phyloP scores from a whole-genome alignment of 1,139 yeast genomes.

The Geotrichum australiense region DNA sequence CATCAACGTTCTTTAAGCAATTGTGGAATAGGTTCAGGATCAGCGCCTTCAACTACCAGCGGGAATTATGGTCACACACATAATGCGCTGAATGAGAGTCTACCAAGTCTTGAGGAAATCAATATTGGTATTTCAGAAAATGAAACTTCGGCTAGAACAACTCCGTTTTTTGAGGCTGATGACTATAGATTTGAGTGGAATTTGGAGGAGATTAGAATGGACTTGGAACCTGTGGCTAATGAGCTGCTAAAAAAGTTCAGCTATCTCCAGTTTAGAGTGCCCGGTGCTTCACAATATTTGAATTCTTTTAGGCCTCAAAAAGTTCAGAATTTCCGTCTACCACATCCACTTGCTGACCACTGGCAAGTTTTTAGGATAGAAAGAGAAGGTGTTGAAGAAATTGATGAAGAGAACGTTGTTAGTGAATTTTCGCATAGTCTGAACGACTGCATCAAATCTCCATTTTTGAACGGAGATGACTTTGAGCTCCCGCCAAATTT shows the following conservation, averaged over 20 bases:
- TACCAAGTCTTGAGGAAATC: slow-evolving; percentile 22
- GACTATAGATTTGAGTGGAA: slow-evolving; percentile 32
- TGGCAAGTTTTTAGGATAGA: slow-evolving; percentile 34
- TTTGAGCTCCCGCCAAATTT: not conserved
- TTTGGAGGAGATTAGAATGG: slow-evolving; percentile 31
- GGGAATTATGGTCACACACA: slow-evolving; percentile 6
- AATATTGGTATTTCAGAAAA: slow-evolving; percentile 17
- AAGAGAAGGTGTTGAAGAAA: slow-evolving; percentile 28
- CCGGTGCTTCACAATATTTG: slow-evolving; percentile 19
- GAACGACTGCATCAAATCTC: slow-evolving; percentile 1
- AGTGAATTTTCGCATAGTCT: not conserved
- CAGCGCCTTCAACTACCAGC: slow-evolving; percentile 13
- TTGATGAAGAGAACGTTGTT: slow-evolving; percentile 18
- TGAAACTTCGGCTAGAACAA: slow-evolving; percentile 12
- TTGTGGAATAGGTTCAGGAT: slow-evolving; percentile 8
- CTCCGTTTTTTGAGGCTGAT: slow-evolving; percentile 21
- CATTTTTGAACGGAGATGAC: slow-evolving; percentile 4
- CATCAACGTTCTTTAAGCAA: not conserved
- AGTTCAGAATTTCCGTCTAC: slow-evolving; percentile 23
- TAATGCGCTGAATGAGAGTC: slow-evolving; percentile 18
- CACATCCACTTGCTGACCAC: slow-evolving; percentile 29
- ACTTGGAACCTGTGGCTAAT: slow-evolving; percentile 33
- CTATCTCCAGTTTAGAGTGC: slow-evolving; percentile 24
- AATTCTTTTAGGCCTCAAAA: slow-evolving; percentile 25
- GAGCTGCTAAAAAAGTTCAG: slow-evolving; percentile 29